phyloP scores from a whole-genome alignment of 2,329 filamentous ascomycete genomes.

The Trichophaea hybrida region DNA sequence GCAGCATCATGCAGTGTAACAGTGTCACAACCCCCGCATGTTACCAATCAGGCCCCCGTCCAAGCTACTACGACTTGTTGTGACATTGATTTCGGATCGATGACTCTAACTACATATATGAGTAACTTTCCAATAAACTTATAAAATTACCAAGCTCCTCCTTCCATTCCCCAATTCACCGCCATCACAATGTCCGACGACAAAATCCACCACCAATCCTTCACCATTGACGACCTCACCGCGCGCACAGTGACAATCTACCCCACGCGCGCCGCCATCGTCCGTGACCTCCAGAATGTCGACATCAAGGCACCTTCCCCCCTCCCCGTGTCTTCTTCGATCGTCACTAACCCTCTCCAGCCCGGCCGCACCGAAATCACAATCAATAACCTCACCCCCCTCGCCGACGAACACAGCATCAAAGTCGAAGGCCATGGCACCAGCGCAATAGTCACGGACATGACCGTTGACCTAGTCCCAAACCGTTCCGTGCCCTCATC shows the following conservation, averaged over 20 bases:
- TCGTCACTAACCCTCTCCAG: slow-evolving; percentile 26
- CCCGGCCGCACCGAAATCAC: slow-evolving; percentile 44
- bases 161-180: neutral
- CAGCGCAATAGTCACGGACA: slow-evolving; percentile 36
- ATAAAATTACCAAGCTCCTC: no score
- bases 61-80: no score
- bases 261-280: slow-evolving; percentile 42
- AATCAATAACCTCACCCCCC: slow-evolving; percentile 37
- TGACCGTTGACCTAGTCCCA: slow-evolving; percentile 44
- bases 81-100: no score
- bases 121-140: no score
- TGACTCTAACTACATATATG: no score
- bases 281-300: slow-evolving; percentile 24
- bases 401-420: slow-evolving; percentile 42
- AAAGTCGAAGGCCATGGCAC: slow-evolving; percentile 44
- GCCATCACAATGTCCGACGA: slow-evolving; percentile 4
- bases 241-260: slow-evolving; percentile 51
- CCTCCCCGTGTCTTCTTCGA: neutral
- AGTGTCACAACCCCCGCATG: no score
- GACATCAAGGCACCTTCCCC: slow-evolving; percentile 28
- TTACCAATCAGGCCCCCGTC: no score
- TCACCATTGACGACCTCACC: slow-evolving; percentile 42
- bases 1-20: no score
- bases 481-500: slow-evolving; percentile 34
- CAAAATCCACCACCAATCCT: slow-evolving; percentile 34